Conservation (phyloP, 371 early-diverging fungal genomes). For the Mortierella polycephala region DNA sequence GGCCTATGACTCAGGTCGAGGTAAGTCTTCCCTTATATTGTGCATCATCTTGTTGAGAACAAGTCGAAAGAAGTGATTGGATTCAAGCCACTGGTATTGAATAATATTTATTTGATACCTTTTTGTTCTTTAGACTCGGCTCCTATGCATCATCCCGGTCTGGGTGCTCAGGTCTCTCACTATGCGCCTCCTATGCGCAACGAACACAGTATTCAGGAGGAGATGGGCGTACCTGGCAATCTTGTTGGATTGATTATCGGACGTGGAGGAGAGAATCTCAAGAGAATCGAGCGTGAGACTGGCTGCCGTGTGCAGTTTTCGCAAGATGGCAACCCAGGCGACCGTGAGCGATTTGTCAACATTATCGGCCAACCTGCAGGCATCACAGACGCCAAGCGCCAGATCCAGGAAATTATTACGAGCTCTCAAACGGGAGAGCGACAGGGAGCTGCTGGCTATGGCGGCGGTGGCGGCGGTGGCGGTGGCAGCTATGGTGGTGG, state of each 20-base stretch:
- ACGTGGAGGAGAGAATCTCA: conserved; percentile 83
- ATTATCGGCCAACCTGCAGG: conserved; percentile 49
- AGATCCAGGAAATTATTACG: conserved; percentile 52
- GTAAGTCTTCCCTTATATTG: conserved; percentile 3
- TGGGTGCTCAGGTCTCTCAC: conserved; percentile 58
- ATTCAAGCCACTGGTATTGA: too few relatives aligned
- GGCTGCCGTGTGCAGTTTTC: conserved; percentile 79
- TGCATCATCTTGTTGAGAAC: too few relatives aligned
- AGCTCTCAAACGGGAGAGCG: conserved; percentile 65
- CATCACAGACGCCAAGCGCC: conserved; percentile 50
- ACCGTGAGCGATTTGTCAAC: conserved; percentile 50
- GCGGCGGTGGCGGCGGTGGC: conserved; percentile 65
- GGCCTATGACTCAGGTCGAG: conserved; percentile 27
- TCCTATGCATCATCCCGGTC: conserved; percentile 64
- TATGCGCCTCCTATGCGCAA: conserved; percentile 55
- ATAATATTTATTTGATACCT: background rate
- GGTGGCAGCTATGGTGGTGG: conserved; percentile 67
- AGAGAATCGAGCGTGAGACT: conserved; percentile 79
- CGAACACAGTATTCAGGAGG: conserved; percentile 52
- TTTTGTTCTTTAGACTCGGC: conserved; percentile 26
- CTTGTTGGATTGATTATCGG: conserved; percentile 91
- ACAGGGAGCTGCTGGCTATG: conserved; percentile 70
- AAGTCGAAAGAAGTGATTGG: background rate
- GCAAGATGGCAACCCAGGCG: conserved; percentile 52
- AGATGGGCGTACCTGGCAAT: conserved; percentile 71